phyloP scores from a whole-genome alignment of 2,329 filamentous ascomycete genomes.

The Lachnellula subtilissima region DNA sequence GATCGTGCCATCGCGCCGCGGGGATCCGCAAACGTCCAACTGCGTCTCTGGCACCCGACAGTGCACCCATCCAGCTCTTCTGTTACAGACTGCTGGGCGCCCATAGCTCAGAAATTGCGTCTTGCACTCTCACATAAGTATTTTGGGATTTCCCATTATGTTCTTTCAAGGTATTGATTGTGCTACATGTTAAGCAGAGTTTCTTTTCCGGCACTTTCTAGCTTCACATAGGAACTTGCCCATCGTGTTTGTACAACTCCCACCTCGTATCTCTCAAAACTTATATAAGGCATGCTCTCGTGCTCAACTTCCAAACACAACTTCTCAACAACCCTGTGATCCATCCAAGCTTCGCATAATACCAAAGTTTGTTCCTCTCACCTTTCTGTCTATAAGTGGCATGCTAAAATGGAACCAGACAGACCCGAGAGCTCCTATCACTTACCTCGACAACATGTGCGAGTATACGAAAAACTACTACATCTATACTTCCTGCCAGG shows the following conservation, averaged over 20 bases:
- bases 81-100: conserved; percentile 23
- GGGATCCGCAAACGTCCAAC: conserved; percentile 10
- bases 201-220: conserved; percentile 18
- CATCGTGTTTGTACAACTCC: conserved; percentile 5
- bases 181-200: conserved; percentile 15
- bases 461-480: conserved; percentile 71
- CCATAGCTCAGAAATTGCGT: conserved; percentile 19
- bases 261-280: conserved; percentile 4
- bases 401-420: neutral
- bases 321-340: neutral
- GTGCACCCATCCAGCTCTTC: neutral
- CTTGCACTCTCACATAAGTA: conserved; percentile 20
- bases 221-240: conserved; percentile 12
- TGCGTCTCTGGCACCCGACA: conserved; percentile 14
- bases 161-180: conserved; percentile 4
- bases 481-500: conserved; percentile 66
- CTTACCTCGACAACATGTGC: conserved; percentile 39
- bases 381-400: neutral
- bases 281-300: conserved; percentile 14
- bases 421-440: neutral
- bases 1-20: conserved; percentile 13
- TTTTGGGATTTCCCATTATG: conserved; percentile 15
- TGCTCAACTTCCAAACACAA: neutral
- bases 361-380: neutral
- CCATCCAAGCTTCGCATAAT: neutral